Percentiles rank a stretch among this genome's conserved stretches.
Conservation (phyloP, 306 rosid species). For the Trichosanthes truncata region DNA sequence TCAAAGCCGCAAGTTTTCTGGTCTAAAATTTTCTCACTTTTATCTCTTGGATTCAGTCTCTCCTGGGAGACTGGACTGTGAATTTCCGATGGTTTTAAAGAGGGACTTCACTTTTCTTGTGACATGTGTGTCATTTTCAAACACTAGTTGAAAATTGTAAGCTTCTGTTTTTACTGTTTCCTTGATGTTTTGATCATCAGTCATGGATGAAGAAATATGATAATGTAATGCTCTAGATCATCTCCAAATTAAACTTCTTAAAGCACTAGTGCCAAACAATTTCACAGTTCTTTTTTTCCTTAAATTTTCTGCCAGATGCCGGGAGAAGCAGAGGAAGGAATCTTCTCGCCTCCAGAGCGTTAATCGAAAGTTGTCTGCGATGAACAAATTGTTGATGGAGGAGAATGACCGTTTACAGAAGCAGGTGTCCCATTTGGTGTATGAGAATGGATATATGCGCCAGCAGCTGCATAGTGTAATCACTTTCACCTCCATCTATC, state of each 20-base stretch:
- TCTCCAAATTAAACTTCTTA: not conserved
- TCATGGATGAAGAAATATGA: not conserved
- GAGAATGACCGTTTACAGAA: slow-evolving; percentile 98
- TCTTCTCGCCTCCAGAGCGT: slow-evolving; percentile 87
- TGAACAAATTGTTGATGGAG: slow-evolving; percentile 93
- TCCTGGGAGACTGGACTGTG: not conserved
- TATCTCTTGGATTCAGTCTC: not conserved
- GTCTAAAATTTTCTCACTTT: not conserved
- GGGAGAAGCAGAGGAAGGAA: slow-evolving; percentile 97
- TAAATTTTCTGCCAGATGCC: slow-evolving; percentile 43
- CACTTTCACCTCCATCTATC: not conserved
- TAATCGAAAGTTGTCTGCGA: slow-evolving; percentile 71
- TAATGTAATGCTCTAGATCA: not conserved
- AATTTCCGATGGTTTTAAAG: not conserved
- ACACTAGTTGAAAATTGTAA: not conserved
- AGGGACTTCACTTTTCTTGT: not conserved
- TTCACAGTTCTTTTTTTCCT: not conserved
- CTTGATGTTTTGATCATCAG: not conserved
- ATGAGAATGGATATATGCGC: slow-evolving; percentile 82
- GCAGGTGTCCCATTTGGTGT: slow-evolving; percentile 91
- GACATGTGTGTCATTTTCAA: not conserved
- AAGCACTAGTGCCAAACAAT: not conserved
- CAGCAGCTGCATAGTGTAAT: slow-evolving; percentile 71
- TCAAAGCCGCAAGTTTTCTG: not conserved
- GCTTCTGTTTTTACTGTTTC: not conserved